These are phyloP conservation scores for Cercospora sesami DNA, from an alignment of 2,329 filamentous ascomycete species.

Conservation along the genomic window DNA sequence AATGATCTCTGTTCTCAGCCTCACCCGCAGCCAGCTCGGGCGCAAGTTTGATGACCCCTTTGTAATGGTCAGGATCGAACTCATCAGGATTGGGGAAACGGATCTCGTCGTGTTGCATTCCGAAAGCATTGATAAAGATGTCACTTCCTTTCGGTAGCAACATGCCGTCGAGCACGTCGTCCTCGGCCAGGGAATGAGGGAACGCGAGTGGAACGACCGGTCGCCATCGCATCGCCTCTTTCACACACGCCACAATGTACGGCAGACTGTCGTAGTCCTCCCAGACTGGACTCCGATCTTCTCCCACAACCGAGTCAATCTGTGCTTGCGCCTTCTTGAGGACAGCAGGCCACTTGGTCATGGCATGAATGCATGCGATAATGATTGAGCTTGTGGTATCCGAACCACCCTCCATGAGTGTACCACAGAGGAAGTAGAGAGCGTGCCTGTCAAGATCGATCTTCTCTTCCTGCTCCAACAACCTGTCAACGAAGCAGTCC, in stretches of 20 bases:
- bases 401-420: conserved; percentile 35
- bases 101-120: no score
- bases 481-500: conserved; percentile 44
- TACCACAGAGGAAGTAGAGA: conserved; percentile 43
- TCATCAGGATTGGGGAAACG: conserved; percentile 30
- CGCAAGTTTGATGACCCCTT: conserved; percentile 37
- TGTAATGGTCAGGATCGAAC: conserved; percentile 43
- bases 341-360: conserved; percentile 19
- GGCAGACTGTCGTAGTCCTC: conserved; percentile 31
- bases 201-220: conserved; percentile 23
- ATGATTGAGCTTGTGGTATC: conserved; percentile 39
- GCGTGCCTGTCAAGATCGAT: conserved; percentile 34
- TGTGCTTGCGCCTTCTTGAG: conserved; percentile 27
- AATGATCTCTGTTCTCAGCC: conserved; percentile 46
- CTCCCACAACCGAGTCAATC: conserved; percentile 31
- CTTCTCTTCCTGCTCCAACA: conserved; percentile 41
- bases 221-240: conserved; percentile 36
- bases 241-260: conserved; percentile 33
- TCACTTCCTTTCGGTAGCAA: no score
- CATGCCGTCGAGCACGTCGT: no score
- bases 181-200: conserved; percentile 36
- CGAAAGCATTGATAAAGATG: no score
- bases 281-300: conserved; percentile 28
- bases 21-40: conserved; percentile 36
- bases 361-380: conserved; percentile 41